A percentile compares a stretch with the other conserved stretches of the same genome.
Conservation (phyloP, 2,329 filamentous ascomycete species). For the Pezicula rhizophila region DNA sequence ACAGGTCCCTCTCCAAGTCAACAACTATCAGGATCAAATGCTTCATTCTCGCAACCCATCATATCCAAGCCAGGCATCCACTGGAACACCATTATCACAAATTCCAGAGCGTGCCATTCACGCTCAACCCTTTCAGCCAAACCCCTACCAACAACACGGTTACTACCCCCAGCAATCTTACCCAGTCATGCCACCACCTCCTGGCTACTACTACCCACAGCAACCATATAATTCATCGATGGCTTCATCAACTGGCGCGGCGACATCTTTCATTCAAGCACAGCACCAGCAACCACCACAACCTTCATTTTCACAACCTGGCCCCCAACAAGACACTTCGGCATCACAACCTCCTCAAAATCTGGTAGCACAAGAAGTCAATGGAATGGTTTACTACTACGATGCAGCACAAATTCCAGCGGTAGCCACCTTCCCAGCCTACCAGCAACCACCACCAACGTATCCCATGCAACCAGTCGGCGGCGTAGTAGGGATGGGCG, state of each 20-base stretch:
- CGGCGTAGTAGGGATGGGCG: slow-evolving; percentile 64
- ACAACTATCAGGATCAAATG: slow-evolving; percentile 45
- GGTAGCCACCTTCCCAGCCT: slow-evolving; percentile 33
- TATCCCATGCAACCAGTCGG: slow-evolving; percentile 48
- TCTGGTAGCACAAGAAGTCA: slow-evolving; percentile 76
- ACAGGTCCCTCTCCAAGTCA: slow-evolving; percentile 76
- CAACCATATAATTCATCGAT: slow-evolving; percentile 37
- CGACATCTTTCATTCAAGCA: slow-evolving; percentile 21
- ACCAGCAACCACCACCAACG: slow-evolving; percentile 40
- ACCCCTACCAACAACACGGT: slow-evolving; percentile 45
- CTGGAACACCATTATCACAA: slow-evolving; percentile 78
- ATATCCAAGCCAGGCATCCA: slow-evolving; percentile 64
- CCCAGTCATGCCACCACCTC: slow-evolving; percentile 49
- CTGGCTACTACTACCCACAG: slow-evolving; percentile 64
- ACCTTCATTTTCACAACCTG: slow-evolving; percentile 15
- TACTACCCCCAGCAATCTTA: slow-evolving; percentile 53
- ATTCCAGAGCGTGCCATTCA: slow-evolving; percentile 91
- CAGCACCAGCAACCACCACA: slow-evolving; percentile 25
- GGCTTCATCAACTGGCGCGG: slow-evolving; percentile 30
- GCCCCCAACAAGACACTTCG: slow-evolving; percentile 26
- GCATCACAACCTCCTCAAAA: slow-evolving; percentile 48
- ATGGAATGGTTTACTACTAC: slow-evolving; percentile 95
- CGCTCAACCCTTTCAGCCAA: slow-evolving; percentile 82
- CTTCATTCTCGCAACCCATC: slow-evolving; percentile 61
- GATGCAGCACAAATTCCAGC: slow-evolving; percentile 66